Base-by-base conservation (phyloP, 306 rosid species). In the Argentina anserina region DNA sequence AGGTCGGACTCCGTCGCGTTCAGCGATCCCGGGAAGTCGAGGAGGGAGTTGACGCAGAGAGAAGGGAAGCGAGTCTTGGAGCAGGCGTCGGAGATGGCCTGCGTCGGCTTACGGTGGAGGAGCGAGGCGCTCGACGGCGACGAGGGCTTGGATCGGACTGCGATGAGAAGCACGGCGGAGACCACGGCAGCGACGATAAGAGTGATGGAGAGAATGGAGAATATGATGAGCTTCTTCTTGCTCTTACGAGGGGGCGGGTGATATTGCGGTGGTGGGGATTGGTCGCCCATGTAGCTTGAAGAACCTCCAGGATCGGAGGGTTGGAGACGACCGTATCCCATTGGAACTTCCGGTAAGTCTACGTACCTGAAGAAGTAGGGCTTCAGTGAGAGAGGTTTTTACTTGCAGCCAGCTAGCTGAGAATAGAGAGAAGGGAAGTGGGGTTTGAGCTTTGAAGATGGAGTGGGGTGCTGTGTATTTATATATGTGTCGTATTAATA, bases 1-100 rank as follows among this genome's bases (percentile, higher is more conserved):
- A 93, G 87, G 72, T 89, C 96, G n/a, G 46, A 68, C 79, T 87
- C 97, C 8, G 96, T 80, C 1, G 98, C 97, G 11, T 52, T 10
- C 1, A 33, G 17, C 1, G 98, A 79, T 0, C 87, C 96, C 1
- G 97, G 99, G 60, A 88, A 95, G 10, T 91, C 84, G 6, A 91
- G 80, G 0, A 95, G 87, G 2, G 93, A 81, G 73, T 81, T 64
- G 6, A 90, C 86, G 37, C 99, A 95, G 7, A 95, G 90, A 3
- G 71, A 18, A 7, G 87, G 97, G 82, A 73, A 91, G 5, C 60
- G 85, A 0, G 97, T 88, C 53, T 71, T 85, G 76, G 92, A 79
- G 70, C 99, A 95, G 28, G 96, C 67, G 33, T 70, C 21, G 2
- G 99, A 95, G 40, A 95, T 95, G 0, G 99, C 93, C 61, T 82